Evolutionary conservation across 179 eudicot genomes (phyloP).

Genomic region (Spergularia azorica): DNA sequence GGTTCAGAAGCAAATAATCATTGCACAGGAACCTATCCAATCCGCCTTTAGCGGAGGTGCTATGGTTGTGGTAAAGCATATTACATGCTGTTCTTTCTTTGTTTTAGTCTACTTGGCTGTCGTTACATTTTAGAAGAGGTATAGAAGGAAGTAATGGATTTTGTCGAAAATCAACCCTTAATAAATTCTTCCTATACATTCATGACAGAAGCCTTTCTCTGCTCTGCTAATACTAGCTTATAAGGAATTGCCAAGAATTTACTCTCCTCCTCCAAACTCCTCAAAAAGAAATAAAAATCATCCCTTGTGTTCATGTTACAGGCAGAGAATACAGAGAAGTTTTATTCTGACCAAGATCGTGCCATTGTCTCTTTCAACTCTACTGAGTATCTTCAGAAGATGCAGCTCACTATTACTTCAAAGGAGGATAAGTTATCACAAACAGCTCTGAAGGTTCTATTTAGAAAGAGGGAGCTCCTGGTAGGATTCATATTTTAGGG

Average conservation of each 20-base stretch:
- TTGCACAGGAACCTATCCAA: conserved; percentile 13
- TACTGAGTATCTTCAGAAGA: conserved; percentile 31
- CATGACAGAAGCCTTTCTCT: not conserved
- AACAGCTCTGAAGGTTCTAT: conserved; percentile 55
- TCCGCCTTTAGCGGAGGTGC: conserved; percentile 22
- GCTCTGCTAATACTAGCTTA: not conserved
- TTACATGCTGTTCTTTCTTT: not conserved
- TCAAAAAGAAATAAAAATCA: not conserved
- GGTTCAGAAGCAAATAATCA: conserved; percentile 31
- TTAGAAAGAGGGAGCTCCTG: conserved; percentile 52
- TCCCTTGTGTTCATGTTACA: conserved; percentile 20
- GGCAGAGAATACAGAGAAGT: conserved; percentile 27
- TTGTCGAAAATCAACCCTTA: not conserved
- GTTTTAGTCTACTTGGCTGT: not conserved
- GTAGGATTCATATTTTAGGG: conserved; percentile 33
- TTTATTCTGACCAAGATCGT: conserved; percentile 27
- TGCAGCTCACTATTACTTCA: conserved; percentile 34
- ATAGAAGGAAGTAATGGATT: not conserved
- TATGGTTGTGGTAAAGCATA: conserved; percentile 30
- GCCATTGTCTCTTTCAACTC: conserved; percentile 36
- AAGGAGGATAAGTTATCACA: conserved; percentile 42
- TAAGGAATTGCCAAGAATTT: not conserved
- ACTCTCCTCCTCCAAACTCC: not conserved
- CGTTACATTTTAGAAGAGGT: not conserved
- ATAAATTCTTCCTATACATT: not conserved